These are phyloP conservation scores for Rhexocercosporidium sp. DNA, from an alignment of 2,329 filamentous ascomycete species.

Conservation along the genomic window DNA sequence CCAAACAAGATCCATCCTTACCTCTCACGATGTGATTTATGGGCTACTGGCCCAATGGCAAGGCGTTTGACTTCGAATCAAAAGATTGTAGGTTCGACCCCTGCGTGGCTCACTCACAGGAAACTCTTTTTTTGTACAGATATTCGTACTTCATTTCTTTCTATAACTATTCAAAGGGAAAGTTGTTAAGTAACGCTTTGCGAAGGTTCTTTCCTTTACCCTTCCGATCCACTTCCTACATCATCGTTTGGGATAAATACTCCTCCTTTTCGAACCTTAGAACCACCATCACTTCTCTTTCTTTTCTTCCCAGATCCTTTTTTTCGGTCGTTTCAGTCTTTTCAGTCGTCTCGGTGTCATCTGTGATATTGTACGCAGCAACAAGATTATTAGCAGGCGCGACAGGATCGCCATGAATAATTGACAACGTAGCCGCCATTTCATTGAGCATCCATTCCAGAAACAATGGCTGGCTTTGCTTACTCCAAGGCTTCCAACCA, in stretches of 20 bases:
- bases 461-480: neutral
- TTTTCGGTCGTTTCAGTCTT: no score
- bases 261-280: neutral
- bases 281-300: neutral
- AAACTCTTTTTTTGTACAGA: neutral
- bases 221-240: no score
- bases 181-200: neutral
- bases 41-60: conserved; percentile 1
- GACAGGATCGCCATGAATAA: neutral
- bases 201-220: neutral
- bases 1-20: neutral
- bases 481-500: neutral
- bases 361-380: neutral
- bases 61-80: conserved; percentile 8
- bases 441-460: neutral
- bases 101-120: neutral
- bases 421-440: neutral
- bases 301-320: neutral
- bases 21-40: neutral
- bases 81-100: conserved; percentile 6
- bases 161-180: neutral
- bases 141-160: no score
- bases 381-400: neutral
- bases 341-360: neutral
- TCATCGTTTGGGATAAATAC: neutral